A percentile compares a stretch with the other conserved stretches of the same genome.
Conservation (phyloP, 805 yeast species). For the Wickerhamomyces bovis region DNA sequence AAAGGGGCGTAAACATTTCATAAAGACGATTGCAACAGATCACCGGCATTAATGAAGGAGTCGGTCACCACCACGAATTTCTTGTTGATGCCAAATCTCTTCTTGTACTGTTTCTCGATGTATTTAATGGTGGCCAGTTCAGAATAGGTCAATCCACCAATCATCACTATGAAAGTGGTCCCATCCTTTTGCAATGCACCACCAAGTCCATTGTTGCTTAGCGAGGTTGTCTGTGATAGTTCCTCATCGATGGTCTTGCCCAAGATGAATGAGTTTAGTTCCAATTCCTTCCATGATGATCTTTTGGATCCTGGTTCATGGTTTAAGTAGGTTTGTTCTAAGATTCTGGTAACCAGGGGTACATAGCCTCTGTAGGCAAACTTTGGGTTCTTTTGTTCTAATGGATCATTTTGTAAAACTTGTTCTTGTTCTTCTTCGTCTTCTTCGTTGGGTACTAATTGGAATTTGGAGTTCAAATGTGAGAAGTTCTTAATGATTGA, state of each 20-base stretch:
- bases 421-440: conserved; percentile 2
- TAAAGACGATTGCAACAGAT: conserved; percentile 23
- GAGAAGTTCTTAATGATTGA: conserved; percentile 30
- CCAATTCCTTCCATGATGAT: conserved; percentile 34
- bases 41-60: conserved; percentile 39
- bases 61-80: conserved; percentile 43
- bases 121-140: conserved; percentile 70
- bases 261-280: conserved; percentile 27
- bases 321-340: conserved; percentile 44
- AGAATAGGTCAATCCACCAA: conserved; percentile 86
- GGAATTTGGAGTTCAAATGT: conserved; percentile 34
- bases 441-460: conserved; percentile 37
- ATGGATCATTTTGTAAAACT: not conserved
- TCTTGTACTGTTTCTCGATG: conserved; percentile 41
- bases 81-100: conserved; percentile 28
- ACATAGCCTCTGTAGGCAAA: conserved; percentile 78
- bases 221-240: conserved; percentile 8
- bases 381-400: conserved; percentile 41
- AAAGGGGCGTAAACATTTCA: not conserved
- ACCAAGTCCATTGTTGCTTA: conserved; percentile 13
- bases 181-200: conserved; percentile 16
- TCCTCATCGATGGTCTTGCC: conserved; percentile 31
- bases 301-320: conserved; percentile 33
- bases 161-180: conserved; percentile 42
- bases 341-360: conserved; percentile 65